Base-by-base conservation (phyloP, 768 basidiomycete genomes). In the Amanita phalloides region DNA sequence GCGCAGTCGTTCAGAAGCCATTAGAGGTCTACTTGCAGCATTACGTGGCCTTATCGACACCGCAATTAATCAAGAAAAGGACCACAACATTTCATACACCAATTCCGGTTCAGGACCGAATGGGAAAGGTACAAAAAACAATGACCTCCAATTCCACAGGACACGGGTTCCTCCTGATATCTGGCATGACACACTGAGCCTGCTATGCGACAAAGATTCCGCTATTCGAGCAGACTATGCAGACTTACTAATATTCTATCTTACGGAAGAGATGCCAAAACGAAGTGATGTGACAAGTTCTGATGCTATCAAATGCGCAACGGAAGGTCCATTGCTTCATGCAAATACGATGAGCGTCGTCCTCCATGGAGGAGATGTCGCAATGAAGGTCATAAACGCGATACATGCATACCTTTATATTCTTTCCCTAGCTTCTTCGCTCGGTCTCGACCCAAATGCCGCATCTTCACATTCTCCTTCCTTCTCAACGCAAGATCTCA, bases 101-200 rank as follows among this genome's bases (percentile, higher is more conserved):
- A 59, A 65, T 25, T 58, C 65, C 17, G 57, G 60, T 14, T 54
- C 62, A 49, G 56, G 57, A 54, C 55, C 63, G 55, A 56, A 63
- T 50, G 58, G 65, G 5, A 64, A 64, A 36, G 63, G 65, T 33
- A 36, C 56, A 11, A 57, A 54, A 45, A 56, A 58, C 20, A 58
- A 63, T 10, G 68, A 69, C 44, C 72, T 71, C 21, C 61, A 67
- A 23, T 71, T 79, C n/a, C 74, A 81, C 48, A 71, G 88, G 53
- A 82, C 80, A 8, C 74, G 74, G 55, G 77, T 96, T 30, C 73
- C 84, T 3, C 84, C 86, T 26, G 90, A 92, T 61, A 78, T 86
- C 32, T 95, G 91, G 91, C 89, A 92, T 62, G 92, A 95, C 55
- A 93, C 89, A 1, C 65, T 95, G 41, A 85, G 84, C 45, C 71